Evolutionary conservation across 768 basidiomycete genomes (phyloP).

Genomic region (Tylopilus felleus): DNA sequence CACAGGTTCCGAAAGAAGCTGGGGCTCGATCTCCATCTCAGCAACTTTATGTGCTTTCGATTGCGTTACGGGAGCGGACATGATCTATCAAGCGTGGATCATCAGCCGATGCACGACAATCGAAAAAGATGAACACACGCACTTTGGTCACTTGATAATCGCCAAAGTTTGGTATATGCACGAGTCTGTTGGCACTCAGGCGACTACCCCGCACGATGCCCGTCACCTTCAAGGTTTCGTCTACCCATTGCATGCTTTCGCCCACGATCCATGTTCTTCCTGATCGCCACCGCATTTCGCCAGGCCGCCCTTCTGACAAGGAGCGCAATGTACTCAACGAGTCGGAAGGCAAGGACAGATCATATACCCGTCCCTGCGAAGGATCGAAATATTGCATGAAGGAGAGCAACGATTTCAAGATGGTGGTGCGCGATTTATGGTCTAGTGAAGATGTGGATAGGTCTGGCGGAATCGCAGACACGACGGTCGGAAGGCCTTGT

Average conservation of each 20-base stretch:
- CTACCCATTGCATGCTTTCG: conserved; percentile 59
- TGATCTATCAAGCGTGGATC: conserved; percentile 48
- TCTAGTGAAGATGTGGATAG: conserved; percentile 44
- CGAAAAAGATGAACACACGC: conserved; percentile 14
- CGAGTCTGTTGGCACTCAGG: conserved; percentile 77
- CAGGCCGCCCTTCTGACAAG: conserved; percentile 82
- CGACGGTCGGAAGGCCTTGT: conserved; percentile 83
- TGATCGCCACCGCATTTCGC: conserved; percentile 78
- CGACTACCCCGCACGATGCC: conserved; percentile 78
- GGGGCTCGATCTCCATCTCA: conserved; percentile 68
- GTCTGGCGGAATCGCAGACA: conserved; percentile 67
- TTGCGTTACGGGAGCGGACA: conserved; percentile 52
- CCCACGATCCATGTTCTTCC: conserved; percentile 75
- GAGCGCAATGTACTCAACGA: conserved; percentile 68
- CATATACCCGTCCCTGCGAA: conserved; percentile 69
- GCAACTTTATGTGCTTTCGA: conserved; percentile 33
- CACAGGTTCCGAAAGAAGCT: conserved; percentile 58
- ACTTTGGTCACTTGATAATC: conserved; percentile 87
- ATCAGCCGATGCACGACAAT: neutral
- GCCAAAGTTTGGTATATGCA: conserved; percentile 84
- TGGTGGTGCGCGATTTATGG: conserved; percentile 57
- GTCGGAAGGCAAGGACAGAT: conserved; percentile 63
- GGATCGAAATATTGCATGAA: conserved; percentile 97
- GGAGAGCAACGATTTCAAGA: conserved; percentile 86
- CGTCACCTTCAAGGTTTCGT: conserved; percentile 68